A percentile compares a stretch with the other conserved stretches of the same genome.
Conservation (phyloP, 1,284 basidiomycete species). For the Boletus albobrunnescens region DNA sequence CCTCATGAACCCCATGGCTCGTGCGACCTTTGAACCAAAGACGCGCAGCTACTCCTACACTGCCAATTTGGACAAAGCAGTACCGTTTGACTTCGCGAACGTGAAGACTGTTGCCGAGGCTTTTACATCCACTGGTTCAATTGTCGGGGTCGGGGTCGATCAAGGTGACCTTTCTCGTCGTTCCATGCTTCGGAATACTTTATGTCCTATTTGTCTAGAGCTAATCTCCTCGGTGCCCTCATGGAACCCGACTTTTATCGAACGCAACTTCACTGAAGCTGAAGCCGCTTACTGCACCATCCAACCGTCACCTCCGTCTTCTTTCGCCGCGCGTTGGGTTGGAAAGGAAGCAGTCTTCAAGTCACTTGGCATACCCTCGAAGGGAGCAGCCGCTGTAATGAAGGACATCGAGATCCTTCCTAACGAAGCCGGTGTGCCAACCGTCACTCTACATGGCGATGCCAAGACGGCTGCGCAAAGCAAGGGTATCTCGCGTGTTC, state of each 20-base stretch:
- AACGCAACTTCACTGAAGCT: slow-evolving; percentile 88
- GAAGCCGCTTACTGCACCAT: slow-evolving; percentile 85
- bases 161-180: slow-evolving; percentile 50
- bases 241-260: slow-evolving; percentile 84
- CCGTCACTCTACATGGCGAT: slow-evolving; percentile 79
- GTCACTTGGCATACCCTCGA: slow-evolving; percentile 86
- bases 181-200: slow-evolving; percentile 9
- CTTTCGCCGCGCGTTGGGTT: slow-evolving; percentile 94
- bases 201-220: slow-evolving; percentile 48
- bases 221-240: slow-evolving; percentile 90
- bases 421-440: slow-evolving; percentile 63
- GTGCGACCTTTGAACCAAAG: slow-evolving; percentile 79
- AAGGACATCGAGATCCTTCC: slow-evolving; percentile 96
- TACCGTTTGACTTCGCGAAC: slow-evolving; percentile 62
- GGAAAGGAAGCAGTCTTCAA: slow-evolving; percentile 99
- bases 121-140: slow-evolving; percentile 43
- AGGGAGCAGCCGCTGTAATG: slow-evolving; percentile 90
- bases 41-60: slow-evolving; percentile 81
- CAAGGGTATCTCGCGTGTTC: slow-evolving; percentile 73
- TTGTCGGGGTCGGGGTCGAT: slow-evolving; percentile 80
- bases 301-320: slow-evolving; percentile 86
- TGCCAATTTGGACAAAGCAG: slow-evolving; percentile 54
- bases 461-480: slow-evolving; percentile 69
- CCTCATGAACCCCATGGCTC: slow-evolving; percentile 89
- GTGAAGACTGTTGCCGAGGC: slow-evolving; percentile 58